A percentile compares a stretch with the other conserved stretches of the same genome.
Conservation (phyloP, 2,329 filamentous ascomycete species). For the Zymoseptoria crescenta region DNA sequence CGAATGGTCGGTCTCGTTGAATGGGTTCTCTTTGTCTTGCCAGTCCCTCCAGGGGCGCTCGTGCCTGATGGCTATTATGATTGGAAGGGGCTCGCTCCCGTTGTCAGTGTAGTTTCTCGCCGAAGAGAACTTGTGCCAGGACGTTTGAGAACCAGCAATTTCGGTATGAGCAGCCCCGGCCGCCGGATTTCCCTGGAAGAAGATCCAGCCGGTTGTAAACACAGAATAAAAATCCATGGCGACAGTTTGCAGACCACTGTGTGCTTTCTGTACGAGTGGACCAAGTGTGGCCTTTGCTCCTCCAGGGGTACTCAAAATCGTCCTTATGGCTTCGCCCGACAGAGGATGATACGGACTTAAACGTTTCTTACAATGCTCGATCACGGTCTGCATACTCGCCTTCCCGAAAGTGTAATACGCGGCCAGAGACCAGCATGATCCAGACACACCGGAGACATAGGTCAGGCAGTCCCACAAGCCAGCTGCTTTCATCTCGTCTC, state of each 20-base stretch:
- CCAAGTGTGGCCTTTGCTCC: constrained; percentile 24
- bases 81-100: constrained; percentile 21
- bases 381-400: constrained; percentile 22
- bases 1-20: constrained; percentile 20
- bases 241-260: constrained; percentile 25
- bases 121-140: constrained; percentile 26
- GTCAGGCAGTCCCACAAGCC: constrained; percentile 28
- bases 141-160: constrained; percentile 16
- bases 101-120: constrained; percentile 21
- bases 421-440: constrained; percentile 27
- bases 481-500: constrained; percentile 22
- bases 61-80: constrained; percentile 24
- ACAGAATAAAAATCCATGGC: constrained; percentile 29
- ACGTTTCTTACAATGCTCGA: constrained; percentile 28
- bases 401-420: constrained; percentile 29
- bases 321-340: constrained; percentile 27
- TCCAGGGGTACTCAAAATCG: constrained; percentile 20
- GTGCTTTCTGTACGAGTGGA: constrained; percentile 26
- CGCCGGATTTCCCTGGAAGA: constrained; percentile 24
- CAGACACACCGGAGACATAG: constrained; percentile 28
- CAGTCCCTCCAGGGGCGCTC: constrained; percentile 26
- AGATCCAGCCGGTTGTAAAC: constrained; percentile 28
- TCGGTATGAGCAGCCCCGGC: constrained; percentile 17
- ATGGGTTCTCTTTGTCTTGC: constrained; percentile 22
- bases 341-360: constrained; percentile 28